Evolutionary conservation across 2,329 filamentous ascomycete species (phyloP), one percentile per base, ranked within the genome.

Genomic region (Tolypocladium sp.): DNA sequence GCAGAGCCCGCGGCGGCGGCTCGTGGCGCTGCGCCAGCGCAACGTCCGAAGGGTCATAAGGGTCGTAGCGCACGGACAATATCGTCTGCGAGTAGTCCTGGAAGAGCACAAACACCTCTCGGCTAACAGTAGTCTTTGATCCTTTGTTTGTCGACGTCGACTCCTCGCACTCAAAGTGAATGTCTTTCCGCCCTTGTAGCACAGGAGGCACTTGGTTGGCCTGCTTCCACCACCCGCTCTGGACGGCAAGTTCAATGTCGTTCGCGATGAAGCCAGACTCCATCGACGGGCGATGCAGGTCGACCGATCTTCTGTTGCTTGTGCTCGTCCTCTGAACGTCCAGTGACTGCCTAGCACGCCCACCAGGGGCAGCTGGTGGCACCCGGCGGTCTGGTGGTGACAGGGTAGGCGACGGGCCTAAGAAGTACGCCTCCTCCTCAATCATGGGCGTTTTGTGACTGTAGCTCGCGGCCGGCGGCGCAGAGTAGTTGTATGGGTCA

Each of bases 31-130:
- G 94, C 67, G 95, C 90, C 8, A 97, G 74, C 40, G 84, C 78
- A 13, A 87, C 88, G 67, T 93, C 87, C 2, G 83, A 78, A 3
- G 89, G 82, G 69, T 96, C 86, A 57, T 86, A 83, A 1, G 87
- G 79, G 70, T 96, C 90, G 71, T 89, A 97, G 56, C 82, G 86
- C 22, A 87, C 89, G 0, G 88, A 91, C 67, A 99, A 83, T 63
- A 95, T 81, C 0, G 93, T 97, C 71, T 97, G 94, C 22, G 92
- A 97, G 73, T 99, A 99, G 75, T 99, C 94, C 68, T 92, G 87
- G 77, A 91, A 99, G 10, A 99, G 77, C n/a, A 97, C 79, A 66
- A 89, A 94, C 49, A 97, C 81, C 61, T 92, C 86, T 64, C 92
- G 92, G 8, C 88, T 90, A 25, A 96, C 78, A 1, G 81, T 82